phyloP scores from a whole-genome alignment of 2,329 filamentous ascomycete genomes.

The Diplodia seriata region DNA sequence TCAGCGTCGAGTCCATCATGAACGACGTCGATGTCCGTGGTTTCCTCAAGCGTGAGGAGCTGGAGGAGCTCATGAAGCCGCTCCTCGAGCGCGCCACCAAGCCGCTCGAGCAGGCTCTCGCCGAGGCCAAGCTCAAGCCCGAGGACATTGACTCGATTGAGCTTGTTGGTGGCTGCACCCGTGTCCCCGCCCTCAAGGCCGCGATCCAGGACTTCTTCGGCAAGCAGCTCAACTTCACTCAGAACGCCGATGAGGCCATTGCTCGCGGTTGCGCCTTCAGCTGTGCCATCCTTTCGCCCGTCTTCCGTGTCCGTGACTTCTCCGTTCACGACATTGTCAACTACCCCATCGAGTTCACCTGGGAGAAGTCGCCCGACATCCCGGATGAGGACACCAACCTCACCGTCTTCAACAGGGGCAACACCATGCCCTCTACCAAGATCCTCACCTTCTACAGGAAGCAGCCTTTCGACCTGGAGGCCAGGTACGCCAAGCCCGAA shows the following conservation, averaged over 20 bases:
- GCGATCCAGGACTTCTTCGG: constrained; percentile 88
- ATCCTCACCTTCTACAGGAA: constrained; percentile 99
- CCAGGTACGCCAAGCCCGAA: constrained; percentile 88
- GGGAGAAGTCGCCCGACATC: constrained; percentile 98
- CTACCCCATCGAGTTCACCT: constrained; percentile 98
- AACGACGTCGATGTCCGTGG: constrained; percentile 91
- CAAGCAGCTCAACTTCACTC: constrained; percentile 91
- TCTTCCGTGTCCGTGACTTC: constrained; percentile 99
- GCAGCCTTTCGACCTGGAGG: constrained; percentile 95
- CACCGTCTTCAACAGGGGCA: constrained; percentile 96
- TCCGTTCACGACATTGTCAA: constrained; percentile 95
- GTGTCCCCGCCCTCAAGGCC: constrained; percentile 92
- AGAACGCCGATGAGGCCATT: constrained; percentile 97
- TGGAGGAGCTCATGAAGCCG: constrained; percentile 88
- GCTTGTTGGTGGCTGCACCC: constrained; percentile 92
- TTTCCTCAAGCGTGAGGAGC: constrained; percentile 91
- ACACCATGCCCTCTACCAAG: constrained; percentile 97
- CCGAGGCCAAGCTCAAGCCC: constrained; percentile 87
- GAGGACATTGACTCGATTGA: constrained; percentile 95
- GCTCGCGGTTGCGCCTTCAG: constrained; percentile 95
- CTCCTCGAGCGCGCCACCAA: constrained; percentile 74
- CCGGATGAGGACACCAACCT: constrained; percentile 97
- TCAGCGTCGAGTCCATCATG: constrained; percentile 99
- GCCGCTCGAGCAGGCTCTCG: constrained; percentile 88
- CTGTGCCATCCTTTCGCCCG: constrained; percentile 95